These are phyloP conservation scores for Boletus bicolor DNA, from an alignment of 768 basidiomycete genomes.

Conservation along the genomic window DNA sequence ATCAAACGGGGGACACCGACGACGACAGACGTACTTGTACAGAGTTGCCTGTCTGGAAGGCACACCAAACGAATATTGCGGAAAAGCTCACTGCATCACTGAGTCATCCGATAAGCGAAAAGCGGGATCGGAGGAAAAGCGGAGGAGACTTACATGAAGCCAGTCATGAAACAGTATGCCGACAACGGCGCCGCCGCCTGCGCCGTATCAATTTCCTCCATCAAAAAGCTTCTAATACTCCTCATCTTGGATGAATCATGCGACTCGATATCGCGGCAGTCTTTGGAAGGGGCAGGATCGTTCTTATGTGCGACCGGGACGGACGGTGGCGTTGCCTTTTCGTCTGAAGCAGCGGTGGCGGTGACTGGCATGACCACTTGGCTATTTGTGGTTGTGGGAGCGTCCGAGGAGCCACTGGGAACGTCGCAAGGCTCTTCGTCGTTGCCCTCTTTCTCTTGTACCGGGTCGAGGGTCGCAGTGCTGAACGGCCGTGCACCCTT, in stretches of 20 bases:
- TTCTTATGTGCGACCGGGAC: not conserved
- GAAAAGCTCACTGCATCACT: constrained; percentile 75
- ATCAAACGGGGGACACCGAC: not conserved
- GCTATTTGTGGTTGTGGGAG: not conserved
- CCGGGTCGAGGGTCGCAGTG: constrained; percentile 3
- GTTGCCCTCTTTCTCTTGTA: constrained; percentile 9
- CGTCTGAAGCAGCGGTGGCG: not conserved
- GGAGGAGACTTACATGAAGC: constrained; percentile 56
- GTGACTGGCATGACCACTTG: not conserved
- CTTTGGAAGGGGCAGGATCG: not conserved
- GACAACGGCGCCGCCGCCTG: constrained; percentile 50
- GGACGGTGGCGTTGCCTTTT: not conserved
- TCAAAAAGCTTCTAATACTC: constrained; percentile 11
- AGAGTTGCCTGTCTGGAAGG: constrained; percentile 80
- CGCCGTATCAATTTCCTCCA: constrained; percentile 24
- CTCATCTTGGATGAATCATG: constrained; percentile 1
- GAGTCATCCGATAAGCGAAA: not conserved
- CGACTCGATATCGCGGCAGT: constrained; percentile 17
- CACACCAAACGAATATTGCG: constrained; percentile 81
- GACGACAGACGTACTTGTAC: constrained; percentile 45
- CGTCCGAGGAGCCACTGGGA: not conserved
- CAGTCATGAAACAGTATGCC: constrained; percentile 77
- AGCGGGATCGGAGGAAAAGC: not conserved
- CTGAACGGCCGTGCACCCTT: constrained; percentile 4
- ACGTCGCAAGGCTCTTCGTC: not conserved